Evolutionary conservation across 768 basidiomycete genomes (phyloP).

Genomic region (Roridomyces roridus): DNA sequence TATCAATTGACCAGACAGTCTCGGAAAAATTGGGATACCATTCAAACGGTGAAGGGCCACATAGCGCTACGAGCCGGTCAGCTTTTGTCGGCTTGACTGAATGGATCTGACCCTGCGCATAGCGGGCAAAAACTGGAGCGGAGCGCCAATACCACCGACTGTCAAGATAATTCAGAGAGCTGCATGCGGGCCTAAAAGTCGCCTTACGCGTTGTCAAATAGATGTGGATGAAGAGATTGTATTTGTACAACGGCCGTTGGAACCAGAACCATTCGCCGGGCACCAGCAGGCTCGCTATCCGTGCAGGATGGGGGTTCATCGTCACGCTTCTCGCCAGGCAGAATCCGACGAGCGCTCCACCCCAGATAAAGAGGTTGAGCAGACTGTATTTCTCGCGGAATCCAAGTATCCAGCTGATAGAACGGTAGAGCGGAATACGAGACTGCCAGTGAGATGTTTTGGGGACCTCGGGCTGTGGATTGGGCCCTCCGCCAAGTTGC

Average conservation of each 20-base stretch:
- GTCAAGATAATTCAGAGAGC: not conserved
- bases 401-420: constrained; percentile 32
- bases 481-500: not conserved
- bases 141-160: constrained; percentile 31
- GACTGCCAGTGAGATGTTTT: not conserved
- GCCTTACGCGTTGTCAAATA: constrained; percentile 30
- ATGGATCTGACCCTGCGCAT: constrained; percentile 29
- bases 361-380: constrained; percentile 28
- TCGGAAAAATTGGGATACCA: constrained; percentile 6
- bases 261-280: constrained; percentile 34
- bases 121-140: constrained; percentile 32
- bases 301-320: constrained; percentile 21
- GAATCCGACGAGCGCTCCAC: constrained; percentile 33
- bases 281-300: not conserved
- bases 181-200: not conserved
- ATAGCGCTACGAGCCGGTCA: constrained; percentile 14
- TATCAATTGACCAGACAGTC: not conserved
- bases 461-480: not conserved
- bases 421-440: constrained; percentile 22
- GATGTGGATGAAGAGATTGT: constrained; percentile 32
- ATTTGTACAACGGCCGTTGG: constrained; percentile 22
- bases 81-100: not conserved
- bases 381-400: constrained; percentile 32
- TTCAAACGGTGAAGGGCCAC: constrained; percentile 32
- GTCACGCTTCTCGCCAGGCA: constrained; percentile 27